These are phyloP conservation scores for Cryoendolithus antarcticus DNA, from an alignment of 2,329 filamentous ascomycete genomes.

Conservation along the genomic window DNA sequence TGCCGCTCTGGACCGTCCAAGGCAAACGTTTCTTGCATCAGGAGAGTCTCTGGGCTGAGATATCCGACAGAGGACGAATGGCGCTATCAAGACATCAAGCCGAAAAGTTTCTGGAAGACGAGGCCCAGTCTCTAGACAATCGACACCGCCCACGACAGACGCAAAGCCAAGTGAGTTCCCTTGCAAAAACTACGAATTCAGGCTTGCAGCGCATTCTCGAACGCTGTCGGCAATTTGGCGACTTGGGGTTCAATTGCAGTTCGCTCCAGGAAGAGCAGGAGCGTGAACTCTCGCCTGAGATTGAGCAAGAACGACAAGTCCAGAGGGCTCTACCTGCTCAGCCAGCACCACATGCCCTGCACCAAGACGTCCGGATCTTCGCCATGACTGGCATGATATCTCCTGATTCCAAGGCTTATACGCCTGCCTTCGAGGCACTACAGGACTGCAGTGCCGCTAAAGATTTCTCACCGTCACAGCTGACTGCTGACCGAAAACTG, in stretches of 20 bases:
- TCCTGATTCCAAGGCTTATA: slow-evolving; percentile 22
- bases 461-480: slow-evolving; percentile 22
- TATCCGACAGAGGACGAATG: slow-evolving; percentile 3
- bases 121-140: slow-evolving; percentile 39
- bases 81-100: slow-evolving; percentile 21
- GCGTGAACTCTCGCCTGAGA: slow-evolving; percentile 52
- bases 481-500: slow-evolving; percentile 24
- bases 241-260: slow-evolving; percentile 12
- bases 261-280: slow-evolving; percentile 55
- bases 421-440: slow-evolving; percentile 37
- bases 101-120: slow-evolving; percentile 40
- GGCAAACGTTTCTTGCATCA: slow-evolving; percentile 40
- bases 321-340: no score
- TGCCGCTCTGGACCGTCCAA: slow-evolving; percentile 50
- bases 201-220: slow-evolving; percentile 11
- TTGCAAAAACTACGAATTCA: no score
- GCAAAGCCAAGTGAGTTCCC: no score
- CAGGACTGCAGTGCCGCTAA: slow-evolving; percentile 27
- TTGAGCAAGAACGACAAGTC: slow-evolving; percentile 34
- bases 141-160: slow-evolving; percentile 30
- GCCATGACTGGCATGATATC: slow-evolving; percentile 25
- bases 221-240: slow-evolving; percentile 11
- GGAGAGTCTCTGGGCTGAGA: slow-evolving; percentile 24
- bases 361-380: slow-evolving; percentile 32
- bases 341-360: slow-evolving; percentile 15